Percentiles rank a stretch among this genome's conserved stretches.
These are phyloP conservation scores for Metschnikowia continentalis DNA, from an alignment of 805 yeast genomes.

Conservation along the genomic window DNA sequence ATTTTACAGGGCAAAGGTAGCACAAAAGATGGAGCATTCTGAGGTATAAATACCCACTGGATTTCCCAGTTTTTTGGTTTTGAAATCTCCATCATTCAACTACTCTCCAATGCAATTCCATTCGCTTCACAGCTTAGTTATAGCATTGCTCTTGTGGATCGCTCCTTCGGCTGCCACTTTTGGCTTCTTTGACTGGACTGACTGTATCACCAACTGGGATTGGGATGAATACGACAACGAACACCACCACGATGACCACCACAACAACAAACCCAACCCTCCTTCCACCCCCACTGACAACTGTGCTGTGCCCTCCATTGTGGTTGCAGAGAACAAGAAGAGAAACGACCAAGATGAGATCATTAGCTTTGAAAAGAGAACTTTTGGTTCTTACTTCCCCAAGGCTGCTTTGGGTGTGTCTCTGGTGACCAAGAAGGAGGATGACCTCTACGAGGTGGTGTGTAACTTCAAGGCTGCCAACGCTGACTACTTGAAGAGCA, in stretches of 20 bases:
- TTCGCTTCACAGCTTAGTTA: not conserved
- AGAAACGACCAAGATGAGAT: conserved; percentile 2
- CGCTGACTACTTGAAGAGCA: conserved; percentile 2
- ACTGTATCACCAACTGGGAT: conserved; percentile 2
- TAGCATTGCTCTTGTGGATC: conserved; percentile 4
- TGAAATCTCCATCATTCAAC: not conserved
- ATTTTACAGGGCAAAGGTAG: no score
- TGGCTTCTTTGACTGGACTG: not conserved
- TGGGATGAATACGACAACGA: not conserved
- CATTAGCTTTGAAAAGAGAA: not conserved
- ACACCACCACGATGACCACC: not conserved
- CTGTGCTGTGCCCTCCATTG: conserved; percentile 1
- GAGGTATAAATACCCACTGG: not conserved
- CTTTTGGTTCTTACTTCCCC: conserved; percentile 1
- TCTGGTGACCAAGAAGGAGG: not conserved
- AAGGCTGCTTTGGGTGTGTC: conserved; percentile 8
- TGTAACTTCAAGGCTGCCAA: conserved; percentile 7
- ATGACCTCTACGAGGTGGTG: conserved; percentile 6
- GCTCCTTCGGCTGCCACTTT: conserved; percentile 1
- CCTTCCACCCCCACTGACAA: not conserved
- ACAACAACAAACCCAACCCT: not conserved
- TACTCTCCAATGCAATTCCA: conserved; percentile 1
- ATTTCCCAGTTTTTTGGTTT: not conserved
- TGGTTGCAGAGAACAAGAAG: not conserved
- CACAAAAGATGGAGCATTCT: not conserved